These are phyloP conservation scores for Panellus pusillus DNA, from an alignment of 768 basidiomycete genomes.

Conservation along the genomic window DNA sequence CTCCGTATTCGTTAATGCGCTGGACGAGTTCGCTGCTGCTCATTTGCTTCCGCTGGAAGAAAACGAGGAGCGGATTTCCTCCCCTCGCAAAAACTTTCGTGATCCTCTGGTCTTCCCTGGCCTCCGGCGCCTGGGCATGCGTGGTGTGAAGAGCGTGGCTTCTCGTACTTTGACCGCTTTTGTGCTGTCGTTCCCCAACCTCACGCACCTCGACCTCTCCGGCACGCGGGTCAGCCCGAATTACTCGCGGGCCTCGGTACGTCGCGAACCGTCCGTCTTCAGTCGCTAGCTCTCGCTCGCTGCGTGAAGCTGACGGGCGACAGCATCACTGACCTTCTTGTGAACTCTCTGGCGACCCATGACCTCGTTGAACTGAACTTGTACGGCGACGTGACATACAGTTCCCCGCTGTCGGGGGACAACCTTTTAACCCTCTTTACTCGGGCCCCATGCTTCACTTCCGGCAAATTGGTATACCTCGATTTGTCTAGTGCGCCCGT, in stretches of 20 bases:
- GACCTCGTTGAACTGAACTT: constrained; percentile 78
- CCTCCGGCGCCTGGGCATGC: constrained; percentile 75
- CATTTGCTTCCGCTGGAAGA: constrained; percentile 50
- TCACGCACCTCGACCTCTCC: constrained; percentile 90
- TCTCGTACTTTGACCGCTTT: constrained; percentile 70
- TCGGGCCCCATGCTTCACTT: constrained; percentile 76
- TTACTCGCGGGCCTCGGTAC: constrained; percentile 67
- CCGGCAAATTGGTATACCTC: constrained; percentile 77
- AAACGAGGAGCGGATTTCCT: constrained; percentile 51
- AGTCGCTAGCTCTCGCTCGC: constrained; percentile 80
- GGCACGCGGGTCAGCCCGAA: constrained; percentile 82
- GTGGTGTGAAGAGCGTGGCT: constrained; percentile 77
- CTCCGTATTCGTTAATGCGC: constrained; percentile 81
- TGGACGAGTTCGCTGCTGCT: constrained; percentile 77
- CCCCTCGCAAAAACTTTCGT: constrained; percentile 49
- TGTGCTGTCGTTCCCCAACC: constrained; percentile 77
- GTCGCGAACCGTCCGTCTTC: constrained; percentile 65
- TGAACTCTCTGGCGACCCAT: constrained; percentile 62
- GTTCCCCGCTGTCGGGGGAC: constrained; percentile 63
- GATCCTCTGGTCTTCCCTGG: constrained; percentile 66
- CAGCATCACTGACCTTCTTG: constrained; percentile 72
- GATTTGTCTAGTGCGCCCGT: constrained; percentile 87
- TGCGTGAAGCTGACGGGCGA: constrained; percentile 83
- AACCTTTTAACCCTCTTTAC: constrained; percentile 70
- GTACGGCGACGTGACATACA: constrained; percentile 85